Conservation (phyloP, 805 yeast species). For the Helenozyma rhizophorensis region DNA sequence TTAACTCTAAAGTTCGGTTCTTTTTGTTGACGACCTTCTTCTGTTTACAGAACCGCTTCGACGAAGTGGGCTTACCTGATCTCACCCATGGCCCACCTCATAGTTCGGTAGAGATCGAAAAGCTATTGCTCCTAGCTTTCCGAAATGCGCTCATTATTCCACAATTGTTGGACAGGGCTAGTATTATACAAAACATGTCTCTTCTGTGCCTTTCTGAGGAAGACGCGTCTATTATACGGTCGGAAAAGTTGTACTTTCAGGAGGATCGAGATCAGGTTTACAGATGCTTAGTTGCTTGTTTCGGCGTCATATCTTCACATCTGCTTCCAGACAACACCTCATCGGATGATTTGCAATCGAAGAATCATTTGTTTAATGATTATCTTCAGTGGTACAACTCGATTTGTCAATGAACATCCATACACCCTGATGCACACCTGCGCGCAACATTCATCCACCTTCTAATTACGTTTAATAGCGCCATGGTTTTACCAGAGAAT, state of each 20-base stretch:
- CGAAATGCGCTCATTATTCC: constrained; percentile 6
- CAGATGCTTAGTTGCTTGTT: constrained; percentile 3
- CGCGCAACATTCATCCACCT: too few species aligned
- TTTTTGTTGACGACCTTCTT: constrained; percentile 7
- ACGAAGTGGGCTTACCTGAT: not conserved
- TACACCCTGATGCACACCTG: not conserved
- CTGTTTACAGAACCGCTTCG: constrained; percentile 7
- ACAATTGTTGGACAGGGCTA: constrained; percentile 4
- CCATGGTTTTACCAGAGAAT: constrained; percentile 14
- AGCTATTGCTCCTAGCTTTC: constrained; percentile 5
- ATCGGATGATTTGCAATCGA: constrained; percentile 8
- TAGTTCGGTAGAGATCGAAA: constrained; percentile 5
- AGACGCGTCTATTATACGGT: too few species aligned
- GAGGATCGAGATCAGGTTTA: constrained; percentile 1
- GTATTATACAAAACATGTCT: too few species aligned
- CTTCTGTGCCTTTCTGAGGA: too few species aligned
- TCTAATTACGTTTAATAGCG: too few species aligned
- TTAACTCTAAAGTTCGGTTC: constrained; percentile 9
- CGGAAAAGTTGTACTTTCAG: constrained; percentile 4
- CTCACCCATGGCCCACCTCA: not conserved
- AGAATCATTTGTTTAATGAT: constrained; percentile 3
- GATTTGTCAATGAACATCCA: too few species aligned
- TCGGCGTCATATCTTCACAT: constrained; percentile 7
- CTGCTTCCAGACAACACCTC: constrained; percentile 1
- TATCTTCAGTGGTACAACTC: constrained; percentile 2